These are phyloP conservation scores for Mycena galopus DNA, from an alignment of 768 basidiomycete species.

Conservation along the genomic window DNA sequence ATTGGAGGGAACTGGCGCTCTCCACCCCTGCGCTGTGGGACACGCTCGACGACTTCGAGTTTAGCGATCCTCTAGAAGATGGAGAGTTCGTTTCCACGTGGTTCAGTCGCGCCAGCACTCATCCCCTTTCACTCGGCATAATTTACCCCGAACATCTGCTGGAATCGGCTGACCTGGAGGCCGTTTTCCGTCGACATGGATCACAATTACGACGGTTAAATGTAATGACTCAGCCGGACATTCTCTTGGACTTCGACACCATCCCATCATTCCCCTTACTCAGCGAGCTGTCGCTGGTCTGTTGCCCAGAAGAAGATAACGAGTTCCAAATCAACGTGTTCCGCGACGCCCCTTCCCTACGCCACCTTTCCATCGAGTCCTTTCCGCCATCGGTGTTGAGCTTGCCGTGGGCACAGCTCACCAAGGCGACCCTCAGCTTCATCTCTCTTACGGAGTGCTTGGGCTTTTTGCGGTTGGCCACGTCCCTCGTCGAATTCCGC, in stretches of 20 bases:
- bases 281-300: background rate
- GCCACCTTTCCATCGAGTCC: constrained; percentile 9
- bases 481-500: constrained; percentile 17
- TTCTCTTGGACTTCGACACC: background rate
- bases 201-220: constrained; percentile 11
- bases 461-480: constrained; percentile 2
- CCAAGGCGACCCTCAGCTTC: background rate
- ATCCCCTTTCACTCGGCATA: constrained; percentile 10
- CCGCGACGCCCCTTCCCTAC: constrained; percentile 3
- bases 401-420: constrained; percentile 16
- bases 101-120: constrained; percentile 25
- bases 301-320: background rate
- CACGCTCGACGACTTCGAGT: constrained; percentile 9
- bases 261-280: constrained; percentile 12
- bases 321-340: background rate
- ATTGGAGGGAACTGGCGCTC: constrained; percentile 25
- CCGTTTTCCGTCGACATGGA: constrained; percentile 11
- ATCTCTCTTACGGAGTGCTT: constrained; percentile 1
- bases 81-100: constrained; percentile 3
- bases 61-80: background rate
- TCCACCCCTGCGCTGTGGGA: constrained; percentile 25
- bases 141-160: background rate
- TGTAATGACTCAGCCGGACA: background rate
- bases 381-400: background rate
- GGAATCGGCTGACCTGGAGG: background rate